These are phyloP conservation scores for Fonsecaea monophora DNA, from an alignment of 2,329 filamentous ascomycete genomes.

Conservation along the genomic window DNA sequence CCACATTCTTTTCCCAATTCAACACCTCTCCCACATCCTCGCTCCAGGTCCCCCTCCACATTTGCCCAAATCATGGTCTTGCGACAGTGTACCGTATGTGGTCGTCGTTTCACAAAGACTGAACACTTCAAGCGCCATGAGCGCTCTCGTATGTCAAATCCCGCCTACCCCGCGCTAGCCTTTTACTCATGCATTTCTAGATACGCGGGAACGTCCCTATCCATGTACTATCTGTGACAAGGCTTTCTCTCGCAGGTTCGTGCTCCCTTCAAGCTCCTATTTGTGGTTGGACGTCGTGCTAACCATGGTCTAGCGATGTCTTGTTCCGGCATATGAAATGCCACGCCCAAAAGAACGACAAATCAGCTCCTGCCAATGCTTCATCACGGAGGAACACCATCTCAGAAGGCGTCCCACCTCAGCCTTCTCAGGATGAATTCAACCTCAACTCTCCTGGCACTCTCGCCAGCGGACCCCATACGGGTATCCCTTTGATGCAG, in stretches of 20 bases:
- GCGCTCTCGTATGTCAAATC: slow-evolving; percentile 57
- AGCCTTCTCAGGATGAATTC: slow-evolving; percentile 40
- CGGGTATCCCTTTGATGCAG: slow-evolving; percentile 36
- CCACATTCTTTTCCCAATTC: slow-evolving; percentile 30
- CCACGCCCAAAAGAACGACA: slow-evolving; percentile 52
- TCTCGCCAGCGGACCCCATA: slow-evolving; percentile 26
- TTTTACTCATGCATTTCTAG: slow-evolving; percentile 43
- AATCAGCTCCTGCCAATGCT: slow-evolving; percentile 43
- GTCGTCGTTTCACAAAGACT: slow-evolving; percentile 62
- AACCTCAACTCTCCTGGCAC: slow-evolving; percentile 39
- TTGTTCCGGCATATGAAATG: slow-evolving; percentile 60
- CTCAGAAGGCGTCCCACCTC: slow-evolving; percentile 35
- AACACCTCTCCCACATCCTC: slow-evolving; percentile 12
- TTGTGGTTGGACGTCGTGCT: slow-evolving; percentile 24
- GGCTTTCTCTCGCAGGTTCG: slow-evolving; percentile 61
- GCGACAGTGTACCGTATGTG: slow-evolving; percentile 57
- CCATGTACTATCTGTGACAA: slow-evolving; percentile 62
- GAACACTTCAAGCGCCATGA: slow-evolving; percentile 64
- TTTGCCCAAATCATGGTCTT: slow-evolving; percentile 47
- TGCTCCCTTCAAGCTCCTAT: background rate
- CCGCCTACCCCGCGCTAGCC: slow-evolving; percentile 6
- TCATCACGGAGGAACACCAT: slow-evolving; percentile 41
- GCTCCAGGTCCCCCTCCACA: slow-evolving; percentile 16
- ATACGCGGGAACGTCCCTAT: slow-evolving; percentile 63
- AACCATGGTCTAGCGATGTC: slow-evolving; percentile 51